Evolutionary conservation across 257 asterid species (phyloP), one percentile per base, ranked within the genome.

Genomic region (Jasminum sambac): DNA sequence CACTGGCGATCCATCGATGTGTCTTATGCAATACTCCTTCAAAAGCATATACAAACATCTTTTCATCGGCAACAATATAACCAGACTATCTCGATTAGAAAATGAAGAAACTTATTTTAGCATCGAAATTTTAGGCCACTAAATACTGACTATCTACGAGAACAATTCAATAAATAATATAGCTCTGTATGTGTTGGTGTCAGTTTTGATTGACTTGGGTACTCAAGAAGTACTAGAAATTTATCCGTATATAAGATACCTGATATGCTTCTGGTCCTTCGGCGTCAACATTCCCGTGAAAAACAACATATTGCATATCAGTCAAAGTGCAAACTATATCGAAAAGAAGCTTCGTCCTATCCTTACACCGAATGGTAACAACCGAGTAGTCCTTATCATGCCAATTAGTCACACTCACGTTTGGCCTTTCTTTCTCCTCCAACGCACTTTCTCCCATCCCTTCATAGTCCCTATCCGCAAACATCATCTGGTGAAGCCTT

Each of bases 401-500:
- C 99, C 98, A 95, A 80, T 95, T 88, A 16, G 87, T 89, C 21
- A 95, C 97, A 25, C 79, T 85, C 46, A 91, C 99, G 63, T 76
- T 73, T 10, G 99, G 99, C 66, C 92, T 82, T 41, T 91, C 91
- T 55, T 80, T 84, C 6, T 84, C 88, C 30, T 82, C 83, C 0
- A 64, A 30, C 3, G 79, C 73, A 16, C 80, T 86, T 59, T 84
- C 83, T 0, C 63, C 80, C 7, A 71, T 76, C 66, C 92, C 78
- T 48, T 87, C 97, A 24, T 91, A 95, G 69, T 95, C 99, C 8
- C 99, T 81, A 69, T 88, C 98, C 24, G 90, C 99, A 52, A 95
- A 95, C 99, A 95, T 87, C 91, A 95, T 85, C 76, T 86, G 98
- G 70, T 95, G 98, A 68, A 95, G 98, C 76, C 99, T 85, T 72